A percentile compares a stretch with the other conserved stretches of the same genome.
phyloP scores from a whole-genome alignment of 2,329 filamentous ascomycete genomes.

The Penicillium sp. region DNA sequence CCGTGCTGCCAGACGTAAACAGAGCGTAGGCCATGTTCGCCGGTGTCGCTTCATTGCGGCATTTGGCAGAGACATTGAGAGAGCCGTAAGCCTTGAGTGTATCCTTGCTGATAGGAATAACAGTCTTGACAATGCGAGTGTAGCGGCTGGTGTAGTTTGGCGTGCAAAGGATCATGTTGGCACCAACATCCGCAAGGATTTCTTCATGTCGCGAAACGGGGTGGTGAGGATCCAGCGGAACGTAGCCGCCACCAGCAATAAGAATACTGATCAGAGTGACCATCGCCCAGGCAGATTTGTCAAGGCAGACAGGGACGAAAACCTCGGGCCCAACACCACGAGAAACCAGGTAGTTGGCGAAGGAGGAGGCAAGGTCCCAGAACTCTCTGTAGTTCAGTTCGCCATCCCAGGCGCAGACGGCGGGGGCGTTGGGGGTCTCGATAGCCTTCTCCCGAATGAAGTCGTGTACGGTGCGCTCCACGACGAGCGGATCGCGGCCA shows the following conservation, averaged over 20 bases:
- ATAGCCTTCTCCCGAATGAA: conserved; percentile 27
- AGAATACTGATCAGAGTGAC: conserved; percentile 32
- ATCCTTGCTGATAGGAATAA: conserved; percentile 32
- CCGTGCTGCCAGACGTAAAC: conserved; percentile 38
- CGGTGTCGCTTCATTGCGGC: conserved; percentile 9
- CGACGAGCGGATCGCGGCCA: conserved; percentile 16
- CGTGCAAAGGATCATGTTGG: conserved; percentile 31
- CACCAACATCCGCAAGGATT: conserved; percentile 29
- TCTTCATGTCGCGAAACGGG: conserved; percentile 32
- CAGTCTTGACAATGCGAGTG: conserved; percentile 25
- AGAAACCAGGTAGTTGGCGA: conserved; percentile 29
- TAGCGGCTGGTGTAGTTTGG: conserved; percentile 31
- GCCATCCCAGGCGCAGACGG: conserved; percentile 36
- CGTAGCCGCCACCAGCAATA: conserved; percentile 33
- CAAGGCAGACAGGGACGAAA: conserved; percentile 32
- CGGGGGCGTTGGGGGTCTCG: conserved; percentile 26
- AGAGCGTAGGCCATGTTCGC: conserved; percentile 33
- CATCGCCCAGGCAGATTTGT: conserved; percentile 34
- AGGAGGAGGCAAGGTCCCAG: conserved; percentile 26
- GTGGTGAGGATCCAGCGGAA: conserved; percentile 34
- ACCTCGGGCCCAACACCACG: conserved; percentile 32
- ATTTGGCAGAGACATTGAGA: conserved; percentile 9
- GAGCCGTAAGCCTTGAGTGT: conserved; percentile 27
- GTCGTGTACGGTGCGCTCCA: conserved; percentile 32
- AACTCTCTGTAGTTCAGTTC: conserved; percentile 31